Percentiles rank a stretch among this genome's conserved stretches.
phyloP scores from a whole-genome alignment of 179 eudicot genomes.

The Silene coronaria region DNA sequence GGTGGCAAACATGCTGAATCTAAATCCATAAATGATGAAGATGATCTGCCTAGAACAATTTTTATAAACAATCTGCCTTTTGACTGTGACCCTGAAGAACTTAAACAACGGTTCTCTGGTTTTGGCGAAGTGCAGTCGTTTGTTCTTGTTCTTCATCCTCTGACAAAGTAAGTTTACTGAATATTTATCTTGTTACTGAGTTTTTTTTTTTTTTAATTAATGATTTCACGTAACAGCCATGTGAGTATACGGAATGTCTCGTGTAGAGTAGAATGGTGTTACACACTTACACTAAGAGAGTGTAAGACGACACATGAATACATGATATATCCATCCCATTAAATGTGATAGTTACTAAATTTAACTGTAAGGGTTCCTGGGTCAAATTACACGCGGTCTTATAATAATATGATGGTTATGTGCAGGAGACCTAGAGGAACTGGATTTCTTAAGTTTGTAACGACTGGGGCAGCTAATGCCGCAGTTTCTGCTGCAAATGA shows the following conservation, averaged over 20 bases:
- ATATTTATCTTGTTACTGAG: conserved; percentile 7
- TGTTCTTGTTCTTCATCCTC: conserved; percentile 70
- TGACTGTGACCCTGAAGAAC: conserved; percentile 70
- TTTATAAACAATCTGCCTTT: conserved; percentile 86
- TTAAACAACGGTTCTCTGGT: conserved; percentile 75
- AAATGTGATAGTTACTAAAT: neutral
- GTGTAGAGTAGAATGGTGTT: no score
- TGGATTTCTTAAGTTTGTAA: conserved; percentile 76
- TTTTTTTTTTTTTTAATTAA: neutral
- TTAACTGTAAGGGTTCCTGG: neutral
- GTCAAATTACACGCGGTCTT: neutral
- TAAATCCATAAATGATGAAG: conserved; percentile 36
- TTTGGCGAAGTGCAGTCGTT: conserved; percentile 82
- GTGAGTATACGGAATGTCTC: neutral
- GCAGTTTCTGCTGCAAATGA: conserved; percentile 66
- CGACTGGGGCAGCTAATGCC: conserved; percentile 55
- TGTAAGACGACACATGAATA: no score
- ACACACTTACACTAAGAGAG: no score
- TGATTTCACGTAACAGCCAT: conserved; percentile 2
- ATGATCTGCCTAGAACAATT: conserved; percentile 63
- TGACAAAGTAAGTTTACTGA: conserved; percentile 58
- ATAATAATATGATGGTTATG: conserved; percentile 6
- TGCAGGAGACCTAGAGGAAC: conserved; percentile 88
- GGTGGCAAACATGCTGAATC: conserved; percentile 24
- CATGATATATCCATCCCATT: neutral